Conservation (phyloP, 2,329 filamentous ascomycete genomes). For the Colletotrichum ledebouriae region DNA sequence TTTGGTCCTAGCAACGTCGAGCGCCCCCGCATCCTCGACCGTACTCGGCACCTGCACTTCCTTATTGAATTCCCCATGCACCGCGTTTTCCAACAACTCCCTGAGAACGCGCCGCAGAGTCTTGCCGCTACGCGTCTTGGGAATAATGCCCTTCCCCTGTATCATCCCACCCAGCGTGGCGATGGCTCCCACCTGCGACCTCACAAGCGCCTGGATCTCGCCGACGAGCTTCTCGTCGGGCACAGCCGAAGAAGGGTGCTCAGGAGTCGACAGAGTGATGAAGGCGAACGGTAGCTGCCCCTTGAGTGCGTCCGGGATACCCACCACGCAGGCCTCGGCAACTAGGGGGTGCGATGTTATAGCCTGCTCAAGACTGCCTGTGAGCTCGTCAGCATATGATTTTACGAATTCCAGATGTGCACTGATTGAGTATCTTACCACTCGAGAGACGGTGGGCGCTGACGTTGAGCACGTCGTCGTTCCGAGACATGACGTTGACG, state of each 20-base stretch:
- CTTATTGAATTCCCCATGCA: slow-evolving; percentile 79
- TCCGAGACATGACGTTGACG: slow-evolving; percentile 73
- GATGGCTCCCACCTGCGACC: slow-evolving; percentile 87
- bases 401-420: no score
- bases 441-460: slow-evolving; percentile 92
- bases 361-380: slow-evolving; percentile 90
- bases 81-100: slow-evolving; percentile 86
- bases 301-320: slow-evolving; percentile 87
- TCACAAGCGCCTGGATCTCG: slow-evolving; percentile 81
- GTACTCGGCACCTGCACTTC: slow-evolving; percentile 83
- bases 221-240: slow-evolving; percentile 58
- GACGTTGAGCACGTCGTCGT: slow-evolving; percentile 95
- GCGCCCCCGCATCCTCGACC: slow-evolving; percentile 82
- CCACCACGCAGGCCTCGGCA: slow-evolving; percentile 87
- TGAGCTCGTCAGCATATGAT: no score
- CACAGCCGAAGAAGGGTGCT: slow-evolving; percentile 65
- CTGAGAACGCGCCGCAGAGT: slow-evolving; percentile 85
- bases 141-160: slow-evolving; percentile 87
- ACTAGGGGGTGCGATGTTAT: slow-evolving; percentile 84
- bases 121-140: slow-evolving; percentile 93
- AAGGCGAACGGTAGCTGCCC: slow-evolving; percentile 95
- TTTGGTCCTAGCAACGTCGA: slow-evolving; percentile 79
- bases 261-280: slow-evolving; percentile 66
- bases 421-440: slow-evolving; percentile 61
- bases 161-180: slow-evolving; percentile 89